Base-by-base conservation (phyloP, 2,329 filamentous ascomycete species). In the Penicillium capsulatum region DNA sequence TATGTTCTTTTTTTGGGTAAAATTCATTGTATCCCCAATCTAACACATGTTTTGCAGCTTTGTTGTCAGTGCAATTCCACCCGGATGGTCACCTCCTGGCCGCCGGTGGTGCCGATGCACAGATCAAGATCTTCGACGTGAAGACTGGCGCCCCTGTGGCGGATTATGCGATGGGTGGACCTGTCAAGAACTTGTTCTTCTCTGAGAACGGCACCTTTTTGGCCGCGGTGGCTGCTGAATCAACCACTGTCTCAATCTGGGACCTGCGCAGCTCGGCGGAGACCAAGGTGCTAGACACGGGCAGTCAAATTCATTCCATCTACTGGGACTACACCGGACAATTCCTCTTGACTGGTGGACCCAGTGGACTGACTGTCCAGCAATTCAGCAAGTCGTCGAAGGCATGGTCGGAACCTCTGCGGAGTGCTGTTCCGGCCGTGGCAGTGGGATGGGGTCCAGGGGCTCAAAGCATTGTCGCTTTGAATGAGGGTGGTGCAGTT, bases 171-270 rank as follows among this genome's bases (percentile, higher is more conserved):
- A 66, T 73, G 44, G 60, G 66, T 16, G 80, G 81, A 0, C 81
- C 89, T 0, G 76, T 96, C 3, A 80, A 86, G 54, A 79, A 81
- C 8, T 70, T 98, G 28, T 75, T 78, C 42, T 98, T 98, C 68
- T 96, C 90, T 0, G 92, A 98, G 65, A 98, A 98, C 55, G 92
- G 92, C 16, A 95, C 86, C 56, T 97, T 90, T 87, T 82, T 98
- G 49, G 91, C 91, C 1, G 85, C 88, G 4, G 83, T 83, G 6
- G 81, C 84, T 42, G 82, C 88, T 64, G 82, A 81, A 19, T 86
- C 89, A 50, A 85, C 81, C 15, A 83, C 75, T 16, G 83, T 95
- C 26, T 86, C 86, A 7, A 80, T 97, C 38, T 97, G 94, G 74
- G 91, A 97, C 65, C 75, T 98, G 45, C 83, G 92, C 54, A 96